Conservation (phyloP, 257 asterid species). For the Solanum pennellii region DNA sequence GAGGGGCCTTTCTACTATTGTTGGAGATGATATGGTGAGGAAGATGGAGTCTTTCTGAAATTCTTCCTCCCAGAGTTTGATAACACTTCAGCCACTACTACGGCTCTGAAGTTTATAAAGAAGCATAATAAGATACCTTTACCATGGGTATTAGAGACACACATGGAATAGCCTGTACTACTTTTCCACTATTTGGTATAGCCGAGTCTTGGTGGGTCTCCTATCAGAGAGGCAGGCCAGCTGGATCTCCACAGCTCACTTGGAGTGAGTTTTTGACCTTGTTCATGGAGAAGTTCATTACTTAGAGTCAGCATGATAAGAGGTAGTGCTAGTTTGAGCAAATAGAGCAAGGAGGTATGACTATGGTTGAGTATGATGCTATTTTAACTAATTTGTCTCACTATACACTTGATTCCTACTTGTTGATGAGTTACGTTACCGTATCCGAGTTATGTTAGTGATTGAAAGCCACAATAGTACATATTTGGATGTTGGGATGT, state of each 20-base stretch:
- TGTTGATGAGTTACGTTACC: neutral
- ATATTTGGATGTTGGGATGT: neutral
- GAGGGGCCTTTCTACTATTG: neutral
- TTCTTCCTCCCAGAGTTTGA: neutral
- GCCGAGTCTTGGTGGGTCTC: neutral
- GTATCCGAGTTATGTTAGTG: neutral
- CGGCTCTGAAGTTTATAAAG: neutral
- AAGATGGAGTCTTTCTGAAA: neutral
- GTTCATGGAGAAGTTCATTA: neutral
- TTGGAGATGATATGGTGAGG: neutral
- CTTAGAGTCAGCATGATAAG: neutral
- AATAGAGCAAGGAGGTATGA: neutral
- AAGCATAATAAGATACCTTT: neutral
- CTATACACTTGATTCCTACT: neutral
- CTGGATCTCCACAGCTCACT: neutral
- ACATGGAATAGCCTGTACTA: neutral
- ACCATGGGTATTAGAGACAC: neutral
- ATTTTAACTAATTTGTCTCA: neutral
- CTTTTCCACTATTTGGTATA: neutral
- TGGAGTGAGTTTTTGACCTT: neutral
- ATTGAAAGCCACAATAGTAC: neutral
- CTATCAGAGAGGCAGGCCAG: neutral
- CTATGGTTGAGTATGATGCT: neutral
- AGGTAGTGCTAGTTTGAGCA: neutral
- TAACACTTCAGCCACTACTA: neutral